phyloP scores from a whole-genome alignment of 1,284 basidiomycete genomes.

The Rhodotorula sp. region DNA sequence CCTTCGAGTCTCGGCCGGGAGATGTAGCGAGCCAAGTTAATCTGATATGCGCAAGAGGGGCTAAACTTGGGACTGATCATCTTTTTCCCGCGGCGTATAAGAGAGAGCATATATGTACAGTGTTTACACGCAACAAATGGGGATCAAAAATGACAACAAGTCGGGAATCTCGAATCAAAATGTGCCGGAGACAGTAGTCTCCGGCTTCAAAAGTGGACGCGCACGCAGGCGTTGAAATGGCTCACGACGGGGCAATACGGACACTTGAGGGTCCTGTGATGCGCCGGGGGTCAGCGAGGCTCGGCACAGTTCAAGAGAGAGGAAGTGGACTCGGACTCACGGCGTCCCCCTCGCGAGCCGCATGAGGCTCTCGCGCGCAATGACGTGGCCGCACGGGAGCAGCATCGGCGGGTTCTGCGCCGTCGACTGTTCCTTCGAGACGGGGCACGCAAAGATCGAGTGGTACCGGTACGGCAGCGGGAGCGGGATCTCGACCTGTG shows the following conservation, averaged over 20 bases:
- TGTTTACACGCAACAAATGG: too few relatives aligned
- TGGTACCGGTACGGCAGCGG: slow-evolving; percentile 78
- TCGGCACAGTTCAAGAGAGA: not conserved
- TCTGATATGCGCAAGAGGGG: too few relatives aligned
- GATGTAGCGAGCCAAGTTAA: too few relatives aligned
- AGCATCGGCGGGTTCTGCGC: slow-evolving; percentile 96
- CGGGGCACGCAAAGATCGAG: slow-evolving; percentile 95
- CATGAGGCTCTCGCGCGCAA: slow-evolving; percentile 81
- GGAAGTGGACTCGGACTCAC: slow-evolving; percentile 57
- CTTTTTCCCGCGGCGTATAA: too few relatives aligned
- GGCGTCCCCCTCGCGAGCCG: slow-evolving; percentile 81
- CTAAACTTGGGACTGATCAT: too few relatives aligned
- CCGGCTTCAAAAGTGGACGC: slow-evolving; percentile 63
- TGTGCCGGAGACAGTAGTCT: too few relatives aligned
- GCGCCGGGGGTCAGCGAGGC: too few relatives aligned
- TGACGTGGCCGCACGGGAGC: slow-evolving; percentile 92
- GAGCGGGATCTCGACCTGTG: slow-evolving; percentile 88
- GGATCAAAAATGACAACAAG: too few relatives aligned
- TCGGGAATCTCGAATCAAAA: too few relatives aligned
- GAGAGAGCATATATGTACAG: too few relatives aligned
- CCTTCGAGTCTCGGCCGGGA: too few relatives aligned
- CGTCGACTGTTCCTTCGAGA: slow-evolving; percentile 87
- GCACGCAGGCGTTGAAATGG: slow-evolving; percentile 59
- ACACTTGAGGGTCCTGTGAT: slow-evolving; percentile 72
- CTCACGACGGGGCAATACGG: slow-evolving; percentile 86